These are phyloP conservation scores for Mariannaea elegans DNA, from an alignment of 2,329 filamentous ascomycete species.

Conservation along the genomic window DNA sequence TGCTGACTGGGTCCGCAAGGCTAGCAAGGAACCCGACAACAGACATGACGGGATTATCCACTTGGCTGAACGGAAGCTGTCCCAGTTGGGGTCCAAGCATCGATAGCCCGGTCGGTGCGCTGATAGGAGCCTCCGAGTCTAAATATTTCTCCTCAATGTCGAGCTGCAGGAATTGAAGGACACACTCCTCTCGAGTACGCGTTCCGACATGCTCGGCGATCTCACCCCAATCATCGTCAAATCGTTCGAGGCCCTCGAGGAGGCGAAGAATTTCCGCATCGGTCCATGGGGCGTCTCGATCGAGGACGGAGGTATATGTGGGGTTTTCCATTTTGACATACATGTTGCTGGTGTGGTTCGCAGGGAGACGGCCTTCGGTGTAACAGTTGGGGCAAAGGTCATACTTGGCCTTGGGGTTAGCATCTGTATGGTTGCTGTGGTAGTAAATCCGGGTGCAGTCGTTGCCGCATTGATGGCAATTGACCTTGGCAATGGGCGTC, in stretches of 20 bases:
- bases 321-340: slow-evolving; percentile 92
- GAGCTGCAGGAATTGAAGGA: slow-evolving; percentile 93
- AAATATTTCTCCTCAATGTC: slow-evolving; percentile 98
- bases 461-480: slow-evolving; percentile 91
- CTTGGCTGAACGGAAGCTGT: slow-evolving; percentile 87
- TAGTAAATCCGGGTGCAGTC: slow-evolving; percentile 79
- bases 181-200: slow-evolving; percentile 92
- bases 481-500: slow-evolving; percentile 72
- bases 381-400: slow-evolving; percentile 94
- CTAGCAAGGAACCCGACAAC: slow-evolving; percentile 94
- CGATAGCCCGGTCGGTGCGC: slow-evolving; percentile 65
- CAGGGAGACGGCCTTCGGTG: slow-evolving; percentile 83
- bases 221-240: slow-evolving; percentile 94
- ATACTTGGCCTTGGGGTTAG: slow-evolving; percentile 76
- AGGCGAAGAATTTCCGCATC: slow-evolving; percentile 90
- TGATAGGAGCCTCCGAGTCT: slow-evolving; percentile 71
- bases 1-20: slow-evolving; percentile 87
- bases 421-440: slow-evolving; percentile 64
- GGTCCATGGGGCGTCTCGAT: slow-evolving; percentile 88
- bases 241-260: slow-evolving; percentile 89
- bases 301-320: slow-evolving; percentile 79
- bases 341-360: slow-evolving; percentile 79
- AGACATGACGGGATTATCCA: slow-evolving; percentile 96
- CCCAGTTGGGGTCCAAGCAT: slow-evolving; percentile 79
- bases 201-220: slow-evolving; percentile 93